Conservation (phyloP, 2,329 filamentous ascomycete species). For the Graphiopsis chlorocephala region DNA sequence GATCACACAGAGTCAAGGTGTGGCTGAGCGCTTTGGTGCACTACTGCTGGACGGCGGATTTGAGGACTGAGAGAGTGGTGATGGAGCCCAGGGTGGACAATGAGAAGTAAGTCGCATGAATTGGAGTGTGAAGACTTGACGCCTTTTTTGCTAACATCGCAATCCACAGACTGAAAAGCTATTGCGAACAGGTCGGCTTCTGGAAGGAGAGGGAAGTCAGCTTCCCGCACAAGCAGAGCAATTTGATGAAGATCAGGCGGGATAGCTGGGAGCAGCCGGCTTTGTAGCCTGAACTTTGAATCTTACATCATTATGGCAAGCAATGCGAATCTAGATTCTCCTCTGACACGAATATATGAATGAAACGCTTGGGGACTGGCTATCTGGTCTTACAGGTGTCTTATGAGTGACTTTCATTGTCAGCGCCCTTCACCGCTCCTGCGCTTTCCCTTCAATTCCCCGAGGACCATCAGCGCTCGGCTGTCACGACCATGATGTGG, state of each 20-base stretch:
- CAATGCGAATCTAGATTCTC: neutral
- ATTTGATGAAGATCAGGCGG: conserved; percentile 74
- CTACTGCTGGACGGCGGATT: conserved; percentile 74
- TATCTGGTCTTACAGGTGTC: neutral
- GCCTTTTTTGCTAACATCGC: neutral
- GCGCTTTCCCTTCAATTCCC: neutral
- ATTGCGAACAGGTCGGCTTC: conserved; percentile 74
- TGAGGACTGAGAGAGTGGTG: conserved; percentile 76
- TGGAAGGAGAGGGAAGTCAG: conserved; percentile 80
- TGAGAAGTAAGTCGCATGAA: conserved; percentile 62
- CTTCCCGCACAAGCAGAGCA: conserved; percentile 90
- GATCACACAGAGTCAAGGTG: conserved; percentile 67
- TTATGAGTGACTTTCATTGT: neutral
- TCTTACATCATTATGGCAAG: neutral
- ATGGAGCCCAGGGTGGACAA: conserved; percentile 93
- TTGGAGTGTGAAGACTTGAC: neutral
- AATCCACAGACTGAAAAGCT: conserved; percentile 59
- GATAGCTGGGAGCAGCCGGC: conserved; percentile 74
- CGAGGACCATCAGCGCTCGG: too few relatives aligned
- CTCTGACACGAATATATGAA: neutral
- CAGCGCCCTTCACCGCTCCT: neutral
- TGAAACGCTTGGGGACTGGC: neutral
- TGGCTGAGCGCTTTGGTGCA: conserved; percentile 90
- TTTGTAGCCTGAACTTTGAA: conserved; percentile 10
- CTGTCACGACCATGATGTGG: too few relatives aligned